phyloP scores from a whole-genome alignment of 164 flowering plant genomes.

The Dillenia turbinata region DNA sequence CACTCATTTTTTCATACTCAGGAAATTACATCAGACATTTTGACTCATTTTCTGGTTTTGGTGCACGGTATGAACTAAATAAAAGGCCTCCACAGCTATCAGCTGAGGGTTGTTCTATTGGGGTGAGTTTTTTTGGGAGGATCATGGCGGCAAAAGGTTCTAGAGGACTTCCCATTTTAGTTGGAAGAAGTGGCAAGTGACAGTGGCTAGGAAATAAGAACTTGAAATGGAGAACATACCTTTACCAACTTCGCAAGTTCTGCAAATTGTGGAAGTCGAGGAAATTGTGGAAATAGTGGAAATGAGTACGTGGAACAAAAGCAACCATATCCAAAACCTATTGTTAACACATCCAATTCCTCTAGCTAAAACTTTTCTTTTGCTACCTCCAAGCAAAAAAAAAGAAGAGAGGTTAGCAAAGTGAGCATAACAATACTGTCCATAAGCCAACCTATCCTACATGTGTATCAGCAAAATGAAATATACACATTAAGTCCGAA shows the following conservation, averaged over 20 bases:
- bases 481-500: conserved; percentile 26
- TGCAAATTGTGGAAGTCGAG: neutral
- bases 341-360: conserved; percentile 16
- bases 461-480: conserved; percentile 56
- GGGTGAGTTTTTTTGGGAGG: too few relatives aligned
- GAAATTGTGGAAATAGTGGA: too few relatives aligned
- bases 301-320: conserved; percentile 9
- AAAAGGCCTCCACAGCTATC: too few relatives aligned
- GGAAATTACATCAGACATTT: too few relatives aligned
- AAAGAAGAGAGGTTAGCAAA: conserved; percentile 23
- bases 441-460: conserved; percentile 28
- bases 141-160: too few relatives aligned
- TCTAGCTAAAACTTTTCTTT: conserved; percentile 24
- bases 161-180: too few relatives aligned
- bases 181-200: too few relatives aligned
- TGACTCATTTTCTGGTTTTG: too few relatives aligned
- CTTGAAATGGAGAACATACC: conserved; percentile 31
- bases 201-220: too few relatives aligned
- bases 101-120: too few relatives aligned
- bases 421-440: conserved; percentile 18
- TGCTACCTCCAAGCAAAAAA: conserved; percentile 33
- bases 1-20: too few relatives aligned
- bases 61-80: too few relatives aligned
- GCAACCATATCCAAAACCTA: conserved; percentile 23
- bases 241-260: conserved; percentile 25